phyloP scores from a whole-genome alignment of 805 yeast species.

The Teunomyces cretensis region DNA sequence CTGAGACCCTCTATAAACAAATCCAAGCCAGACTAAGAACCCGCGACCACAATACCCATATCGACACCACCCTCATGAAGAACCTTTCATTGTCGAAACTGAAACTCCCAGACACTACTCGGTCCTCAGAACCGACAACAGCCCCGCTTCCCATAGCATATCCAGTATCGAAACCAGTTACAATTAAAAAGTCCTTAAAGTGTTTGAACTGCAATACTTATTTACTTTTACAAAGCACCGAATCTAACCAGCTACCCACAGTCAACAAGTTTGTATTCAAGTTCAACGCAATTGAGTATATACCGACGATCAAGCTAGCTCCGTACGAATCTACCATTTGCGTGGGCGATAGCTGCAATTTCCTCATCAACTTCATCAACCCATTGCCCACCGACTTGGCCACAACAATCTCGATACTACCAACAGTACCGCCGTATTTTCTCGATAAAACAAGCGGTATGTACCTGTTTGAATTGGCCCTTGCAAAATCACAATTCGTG shows the following conservation, averaged over 20 bases:
- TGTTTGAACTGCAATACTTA: conserved; percentile 31
- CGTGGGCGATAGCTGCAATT: conserved; percentile 14
- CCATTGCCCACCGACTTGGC: conserved; percentile 24
- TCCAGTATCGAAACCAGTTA: conserved; percentile 11
- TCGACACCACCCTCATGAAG: not conserved
- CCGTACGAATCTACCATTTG: conserved; percentile 8
- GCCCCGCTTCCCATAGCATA: not conserved
- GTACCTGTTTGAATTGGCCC: conserved; percentile 12
- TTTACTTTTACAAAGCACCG: conserved; percentile 26
- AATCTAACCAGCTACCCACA: conserved; percentile 21
- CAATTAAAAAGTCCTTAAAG: conserved; percentile 22
- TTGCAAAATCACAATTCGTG: conserved; percentile 26
- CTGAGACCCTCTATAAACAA: not conserved
- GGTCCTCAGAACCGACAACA: not conserved
- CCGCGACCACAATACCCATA: not conserved
- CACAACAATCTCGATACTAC: conserved; percentile 24
- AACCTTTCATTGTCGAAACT: conserved; percentile 11
- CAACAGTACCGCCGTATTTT: conserved; percentile 16
- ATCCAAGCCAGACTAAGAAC: not conserved
- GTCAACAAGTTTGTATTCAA: conserved; percentile 25
- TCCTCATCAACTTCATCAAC: conserved; percentile 31
- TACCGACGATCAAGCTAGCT: conserved; percentile 26
- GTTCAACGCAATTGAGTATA: conserved; percentile 33
- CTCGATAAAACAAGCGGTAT: not conserved
- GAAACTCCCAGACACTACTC: not conserved